phyloP scores from a whole-genome alignment of 2,329 filamentous ascomycete genomes.

The Hysterium pulicare region DNA sequence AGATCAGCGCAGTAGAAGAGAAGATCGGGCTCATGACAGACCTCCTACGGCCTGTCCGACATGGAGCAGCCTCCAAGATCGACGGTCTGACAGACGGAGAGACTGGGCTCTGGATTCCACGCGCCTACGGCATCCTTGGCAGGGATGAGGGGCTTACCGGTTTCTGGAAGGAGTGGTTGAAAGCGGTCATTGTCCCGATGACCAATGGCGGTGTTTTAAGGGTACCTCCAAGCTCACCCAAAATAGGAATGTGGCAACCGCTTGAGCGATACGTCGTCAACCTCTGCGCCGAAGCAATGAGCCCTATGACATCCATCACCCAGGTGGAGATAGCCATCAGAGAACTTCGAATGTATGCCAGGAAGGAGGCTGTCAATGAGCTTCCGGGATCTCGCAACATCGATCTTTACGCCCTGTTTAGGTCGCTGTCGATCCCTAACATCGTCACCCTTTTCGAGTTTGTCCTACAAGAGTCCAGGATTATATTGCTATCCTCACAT shows the following conservation, averaged over 20 bases:
- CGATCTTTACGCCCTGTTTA: constrained; percentile 90
- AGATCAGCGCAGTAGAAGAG: constrained; percentile 94
- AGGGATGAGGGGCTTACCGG: constrained; percentile 76
- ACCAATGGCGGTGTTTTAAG: constrained; percentile 78
- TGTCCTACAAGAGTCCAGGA: constrained; percentile 85
- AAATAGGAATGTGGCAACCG: constrained; percentile 91
- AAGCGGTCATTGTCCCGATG: constrained; percentile 93
- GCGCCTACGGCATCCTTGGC: constrained; percentile 89
- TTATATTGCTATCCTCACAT: constrained; percentile 93
- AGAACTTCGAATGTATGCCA: constrained; percentile 85
- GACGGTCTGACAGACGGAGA: constrained; percentile 94
- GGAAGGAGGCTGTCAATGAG: constrained; percentile 91
- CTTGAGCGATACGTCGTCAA: constrained; percentile 96
- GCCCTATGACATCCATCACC: constrained; percentile 87
- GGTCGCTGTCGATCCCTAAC: constrained; percentile 85
- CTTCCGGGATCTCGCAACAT: constrained; percentile 86
- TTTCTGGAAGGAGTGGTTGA: constrained; percentile 99
- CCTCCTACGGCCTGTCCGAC: constrained; percentile 83
- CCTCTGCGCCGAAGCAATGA: constrained; percentile 90
- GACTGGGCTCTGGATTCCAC: constrained; percentile 91
- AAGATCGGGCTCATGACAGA: constrained; percentile 97
- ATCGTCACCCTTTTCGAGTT: constrained; percentile 92
- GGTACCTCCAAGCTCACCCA: constrained; percentile 83
- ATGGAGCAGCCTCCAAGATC: constrained; percentile 94
- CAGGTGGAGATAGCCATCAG: constrained; percentile 90